These are phyloP conservation scores for Leccinum barrowsii DNA, from an alignment of 768 basidiomycete genomes.

Conservation along the genomic window DNA sequence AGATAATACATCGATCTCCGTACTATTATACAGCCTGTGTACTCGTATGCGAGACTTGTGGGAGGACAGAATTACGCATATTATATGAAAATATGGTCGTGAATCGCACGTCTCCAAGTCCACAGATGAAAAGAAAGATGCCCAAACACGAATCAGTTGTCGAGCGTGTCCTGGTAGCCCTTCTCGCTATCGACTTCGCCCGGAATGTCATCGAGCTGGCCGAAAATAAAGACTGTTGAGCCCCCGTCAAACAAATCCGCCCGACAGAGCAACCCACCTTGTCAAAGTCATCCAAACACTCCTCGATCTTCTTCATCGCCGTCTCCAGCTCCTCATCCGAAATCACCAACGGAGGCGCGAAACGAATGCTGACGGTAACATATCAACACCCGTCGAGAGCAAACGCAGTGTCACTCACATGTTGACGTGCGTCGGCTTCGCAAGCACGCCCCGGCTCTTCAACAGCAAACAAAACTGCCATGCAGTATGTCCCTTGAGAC, in stretches of 20 bases:
- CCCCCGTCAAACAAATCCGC: too few relatives aligned
- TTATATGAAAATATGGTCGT: constrained; percentile 1
- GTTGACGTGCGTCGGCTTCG: constrained; percentile 95
- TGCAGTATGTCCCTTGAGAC: constrained; percentile 74
- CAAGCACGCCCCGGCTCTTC: constrained; percentile 87
- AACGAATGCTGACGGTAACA: constrained; percentile 67
- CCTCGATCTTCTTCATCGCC: constrained; percentile 71
- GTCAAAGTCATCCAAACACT: constrained; percentile 80
- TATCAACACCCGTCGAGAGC: background rate
- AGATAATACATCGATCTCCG: constrained; percentile 7
- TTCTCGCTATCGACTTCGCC: constrained; percentile 62
- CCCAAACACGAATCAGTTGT: constrained; percentile 13
- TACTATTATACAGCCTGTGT: constrained; percentile 7
- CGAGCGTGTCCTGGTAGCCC: constrained; percentile 43
- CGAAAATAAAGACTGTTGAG: background rate
- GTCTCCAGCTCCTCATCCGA: constrained; percentile 78
- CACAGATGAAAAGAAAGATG: background rate
- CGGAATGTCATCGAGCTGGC: constrained; percentile 56
- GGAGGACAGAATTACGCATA: background rate
- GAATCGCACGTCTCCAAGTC: background rate
- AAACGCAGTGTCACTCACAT: constrained; percentile 53
- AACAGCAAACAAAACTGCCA: constrained; percentile 95
- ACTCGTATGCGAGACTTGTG: background rate
- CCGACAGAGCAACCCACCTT: constrained; percentile 40
- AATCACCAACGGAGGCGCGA: constrained; percentile 95